These are phyloP conservation scores for Alternaria conjuncta DNA, from an alignment of 2,329 filamentous ascomycete genomes.

Conservation along the genomic window DNA sequence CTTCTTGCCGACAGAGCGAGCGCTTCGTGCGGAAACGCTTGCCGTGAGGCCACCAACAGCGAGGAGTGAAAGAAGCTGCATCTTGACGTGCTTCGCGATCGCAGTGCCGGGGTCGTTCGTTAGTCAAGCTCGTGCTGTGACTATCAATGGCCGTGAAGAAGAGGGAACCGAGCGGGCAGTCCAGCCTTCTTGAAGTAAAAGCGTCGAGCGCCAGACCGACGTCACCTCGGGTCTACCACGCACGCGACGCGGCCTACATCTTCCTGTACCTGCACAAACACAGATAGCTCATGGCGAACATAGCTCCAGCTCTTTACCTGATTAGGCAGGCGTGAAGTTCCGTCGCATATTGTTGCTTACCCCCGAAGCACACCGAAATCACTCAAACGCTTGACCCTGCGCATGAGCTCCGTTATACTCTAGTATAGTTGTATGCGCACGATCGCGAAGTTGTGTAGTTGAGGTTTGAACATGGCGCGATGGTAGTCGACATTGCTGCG, in stretches of 20 bases:
- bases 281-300: conserved; percentile 12
- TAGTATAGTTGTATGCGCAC: neutral
- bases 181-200: conserved; percentile 6
- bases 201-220: conserved; percentile 3
- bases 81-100: conserved; percentile 16
- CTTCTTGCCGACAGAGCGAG: conserved; percentile 39
- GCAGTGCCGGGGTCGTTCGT: neutral
- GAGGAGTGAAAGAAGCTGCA: conserved; percentile 44
- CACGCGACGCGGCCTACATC: conserved; percentile 8
- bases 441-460: neutral
- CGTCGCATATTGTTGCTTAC: neutral
- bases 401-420: neutral
- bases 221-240: conserved; percentile 14
- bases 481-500: neutral
- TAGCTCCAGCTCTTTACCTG: conserved; percentile 9
- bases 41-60: conserved; percentile 36
- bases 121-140: conserved; percentile 7
- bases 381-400: neutral
- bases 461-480: neutral
- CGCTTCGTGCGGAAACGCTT: conserved; percentile 37
- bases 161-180: neutral
- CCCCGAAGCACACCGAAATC: neutral
- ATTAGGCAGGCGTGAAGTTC: conserved; percentile 19
- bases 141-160: conserved; percentile 7
- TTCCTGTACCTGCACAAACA: conserved; percentile 11